phyloP scores from a whole-genome alignment of 1,284 basidiomycete species.

The Coniferiporia sulphurascens region DNA sequence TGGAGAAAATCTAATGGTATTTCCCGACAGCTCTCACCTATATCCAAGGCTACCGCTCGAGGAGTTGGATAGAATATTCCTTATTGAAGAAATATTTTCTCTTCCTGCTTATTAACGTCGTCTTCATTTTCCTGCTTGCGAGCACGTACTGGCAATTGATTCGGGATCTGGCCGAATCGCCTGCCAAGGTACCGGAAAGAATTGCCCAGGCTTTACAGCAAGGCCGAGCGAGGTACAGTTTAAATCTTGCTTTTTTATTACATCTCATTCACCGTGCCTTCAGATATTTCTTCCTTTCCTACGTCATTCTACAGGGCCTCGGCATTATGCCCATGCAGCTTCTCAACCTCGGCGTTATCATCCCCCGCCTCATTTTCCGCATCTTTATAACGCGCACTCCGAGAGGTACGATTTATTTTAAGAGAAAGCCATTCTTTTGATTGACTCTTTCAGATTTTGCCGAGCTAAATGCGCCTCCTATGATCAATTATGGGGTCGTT shows the following conservation, averaged over 20 bases:
- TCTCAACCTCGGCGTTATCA: constrained; percentile 81
- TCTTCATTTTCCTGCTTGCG: constrained; percentile 92
- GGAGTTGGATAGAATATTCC: constrained; percentile 92
- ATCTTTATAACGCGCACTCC: constrained; percentile 80
- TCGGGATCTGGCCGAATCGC: constrained; percentile 81
- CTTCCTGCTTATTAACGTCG: constrained; percentile 90
- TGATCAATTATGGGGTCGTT: constrained; percentile 91
- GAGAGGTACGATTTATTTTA: constrained; percentile 51
- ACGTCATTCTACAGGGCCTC: constrained; percentile 89
- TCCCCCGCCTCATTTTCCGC: constrained; percentile 69
- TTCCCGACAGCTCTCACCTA: constrained; percentile 69
- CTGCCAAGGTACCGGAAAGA: constrained; percentile 86
- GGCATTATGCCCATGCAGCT: constrained; percentile 95
- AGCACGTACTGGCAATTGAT: constrained; percentile 88
- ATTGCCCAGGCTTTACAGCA: constrained; percentile 77
- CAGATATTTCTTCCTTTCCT: constrained; percentile 92
- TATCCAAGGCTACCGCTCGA: constrained; percentile 81
- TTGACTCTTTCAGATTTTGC: constrained; percentile 66
- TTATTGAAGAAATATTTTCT: constrained; percentile 93
- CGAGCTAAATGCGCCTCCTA: constrained; percentile 94
- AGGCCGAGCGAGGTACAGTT: constrained; percentile 56
- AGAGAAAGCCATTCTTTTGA: not conserved
- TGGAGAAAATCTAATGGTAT: no score
- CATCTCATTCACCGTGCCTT: constrained; percentile 20
- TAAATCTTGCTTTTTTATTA: not conserved